Percentiles rank a stretch among this genome's conserved stretches.
Evolutionary conservation across 2,329 filamentous ascomycete species (phyloP).

Genomic region (Xylariaceae sp.): DNA sequence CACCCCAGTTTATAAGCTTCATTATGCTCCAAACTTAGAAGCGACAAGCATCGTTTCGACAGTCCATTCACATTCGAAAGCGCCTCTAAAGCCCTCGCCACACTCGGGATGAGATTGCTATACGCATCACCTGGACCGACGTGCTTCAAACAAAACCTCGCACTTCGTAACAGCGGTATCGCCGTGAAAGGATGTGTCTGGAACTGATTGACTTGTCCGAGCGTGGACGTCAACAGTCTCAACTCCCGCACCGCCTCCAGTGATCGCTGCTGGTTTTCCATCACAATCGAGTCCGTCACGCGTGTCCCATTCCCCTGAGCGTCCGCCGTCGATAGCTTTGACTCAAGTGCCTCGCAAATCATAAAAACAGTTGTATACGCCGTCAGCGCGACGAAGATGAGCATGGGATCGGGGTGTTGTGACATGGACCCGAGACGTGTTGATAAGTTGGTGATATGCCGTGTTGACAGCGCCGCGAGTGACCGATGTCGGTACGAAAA

Average conservation of each 20-base stretch:
- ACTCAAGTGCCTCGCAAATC: slow-evolving; percentile 9
- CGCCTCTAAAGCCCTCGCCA: too few species aligned
- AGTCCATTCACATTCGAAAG: too few species aligned
- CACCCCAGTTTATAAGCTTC: too few species aligned
- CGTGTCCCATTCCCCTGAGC: slow-evolving; percentile 7
- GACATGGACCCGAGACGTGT: not conserved
- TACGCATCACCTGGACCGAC: too few species aligned
- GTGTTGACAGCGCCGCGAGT: slow-evolving; percentile 3
- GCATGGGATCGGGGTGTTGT: slow-evolving; percentile 8
- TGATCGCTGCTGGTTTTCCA: slow-evolving; percentile 4
- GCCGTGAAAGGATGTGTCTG: slow-evolving; percentile 15
- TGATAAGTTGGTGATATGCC: slow-evolving; percentile 4
- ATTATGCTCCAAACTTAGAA: too few species aligned
- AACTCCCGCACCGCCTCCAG: slow-evolving; percentile 10
- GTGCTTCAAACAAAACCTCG: slow-evolving; percentile 5
- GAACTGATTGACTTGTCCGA: slow-evolving; percentile 9
- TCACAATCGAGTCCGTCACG: slow-evolving; percentile 1
- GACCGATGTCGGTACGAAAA: slow-evolving; percentile 6
- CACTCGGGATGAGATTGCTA: too few species aligned
- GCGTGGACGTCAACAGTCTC: not conserved
- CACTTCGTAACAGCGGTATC: slow-evolving; percentile 9
- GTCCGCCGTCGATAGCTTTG: slow-evolving; percentile 1
- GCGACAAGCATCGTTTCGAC: too few species aligned
- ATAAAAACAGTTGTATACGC: slow-evolving; percentile 8
- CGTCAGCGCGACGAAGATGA: slow-evolving; percentile 4